phyloP scores from a whole-genome alignment of 352 stramenopile genomes.

The Albugo candida region DNA sequence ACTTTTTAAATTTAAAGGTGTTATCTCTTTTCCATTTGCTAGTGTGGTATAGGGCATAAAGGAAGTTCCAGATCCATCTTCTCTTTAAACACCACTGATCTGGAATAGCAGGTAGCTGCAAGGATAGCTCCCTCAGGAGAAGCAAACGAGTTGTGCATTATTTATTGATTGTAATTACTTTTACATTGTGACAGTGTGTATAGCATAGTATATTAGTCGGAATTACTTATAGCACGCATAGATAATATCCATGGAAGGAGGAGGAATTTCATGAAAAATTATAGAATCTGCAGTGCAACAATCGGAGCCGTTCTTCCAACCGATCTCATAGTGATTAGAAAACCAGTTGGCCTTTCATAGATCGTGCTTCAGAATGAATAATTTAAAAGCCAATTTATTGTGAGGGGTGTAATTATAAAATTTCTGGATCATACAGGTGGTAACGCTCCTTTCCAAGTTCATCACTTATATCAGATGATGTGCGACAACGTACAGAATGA shows the following conservation, averaged over 20 bases:
- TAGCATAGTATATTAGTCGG: no score
- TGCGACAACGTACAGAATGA: conserved; percentile 73
- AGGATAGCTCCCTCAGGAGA: no score
- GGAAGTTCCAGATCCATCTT: no score
- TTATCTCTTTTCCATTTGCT: no score
- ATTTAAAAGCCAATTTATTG: conserved; percentile 49
- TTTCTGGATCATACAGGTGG: conserved; percentile 65
- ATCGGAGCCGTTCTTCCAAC: conserved; percentile 54
- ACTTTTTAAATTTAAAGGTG: no score
- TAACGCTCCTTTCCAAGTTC: conserved; percentile 45
- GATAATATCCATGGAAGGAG: conserved; percentile 65
- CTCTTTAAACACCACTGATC: no score
- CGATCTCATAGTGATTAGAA: conserved; percentile 59
- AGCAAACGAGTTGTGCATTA: no score
- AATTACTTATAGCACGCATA: conserved; percentile 36
- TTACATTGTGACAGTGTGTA: no score
- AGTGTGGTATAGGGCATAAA: no score
- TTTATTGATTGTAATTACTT: no score
- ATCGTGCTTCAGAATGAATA: conserved; percentile 50
- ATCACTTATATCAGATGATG: conserved; percentile 54
- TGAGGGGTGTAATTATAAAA: conserved; percentile 42
- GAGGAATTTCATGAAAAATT: conserved; percentile 75
- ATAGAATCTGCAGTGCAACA: conserved; percentile 63
- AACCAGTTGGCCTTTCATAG: conserved; percentile 80
- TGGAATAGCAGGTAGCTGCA: no score